A percentile compares a stretch with the other conserved stretches of the same genome.
Conservation (phyloP, 2,329 filamentous ascomycete species). For the Diaporthe humulicola region DNA sequence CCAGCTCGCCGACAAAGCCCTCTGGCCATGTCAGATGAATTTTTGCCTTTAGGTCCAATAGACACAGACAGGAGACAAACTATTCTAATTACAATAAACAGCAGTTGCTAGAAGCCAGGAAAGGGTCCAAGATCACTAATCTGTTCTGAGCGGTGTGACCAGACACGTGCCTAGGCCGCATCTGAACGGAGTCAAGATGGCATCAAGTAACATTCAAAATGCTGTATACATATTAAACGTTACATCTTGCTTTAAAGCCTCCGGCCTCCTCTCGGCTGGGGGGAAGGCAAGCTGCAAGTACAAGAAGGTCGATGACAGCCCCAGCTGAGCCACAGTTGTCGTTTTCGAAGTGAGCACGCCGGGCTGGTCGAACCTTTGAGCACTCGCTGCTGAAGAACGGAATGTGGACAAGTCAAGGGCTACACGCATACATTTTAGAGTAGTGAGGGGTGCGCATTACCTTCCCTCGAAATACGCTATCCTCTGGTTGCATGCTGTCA, state of each 20-base stretch:
- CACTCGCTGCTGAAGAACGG: background rate
- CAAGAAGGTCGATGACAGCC: too few species aligned
- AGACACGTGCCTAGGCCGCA: background rate
- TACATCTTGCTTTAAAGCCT: background rate
- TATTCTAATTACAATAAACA: slow-evolving; percentile 81
- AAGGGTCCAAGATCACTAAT: slow-evolving; percentile 33
- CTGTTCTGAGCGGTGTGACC: background rate
- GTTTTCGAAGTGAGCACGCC: background rate
- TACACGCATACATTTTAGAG: too few species aligned
- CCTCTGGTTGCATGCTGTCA: background rate
- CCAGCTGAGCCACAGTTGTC: background rate
- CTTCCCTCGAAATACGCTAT: background rate
- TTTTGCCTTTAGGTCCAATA: slow-evolving; percentile 67
- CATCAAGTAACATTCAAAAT: slow-evolving; percentile 51
- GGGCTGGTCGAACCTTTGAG: background rate
- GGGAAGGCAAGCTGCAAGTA: background rate
- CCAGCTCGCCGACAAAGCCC: slow-evolving; percentile 70
- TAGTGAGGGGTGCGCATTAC: background rate
- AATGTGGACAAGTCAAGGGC: background rate
- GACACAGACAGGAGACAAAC: slow-evolving; percentile 70
- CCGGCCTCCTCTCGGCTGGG: slow-evolving; percentile 76
- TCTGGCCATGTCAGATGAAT: slow-evolving; percentile 73
- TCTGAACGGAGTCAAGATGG: too few species aligned
- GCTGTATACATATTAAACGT: slow-evolving; percentile 70
- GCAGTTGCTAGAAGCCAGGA: slow-evolving; percentile 68